Conservation (phyloP, 2,329 filamentous ascomycete species). For the Ambrosiella beaveri region DNA sequence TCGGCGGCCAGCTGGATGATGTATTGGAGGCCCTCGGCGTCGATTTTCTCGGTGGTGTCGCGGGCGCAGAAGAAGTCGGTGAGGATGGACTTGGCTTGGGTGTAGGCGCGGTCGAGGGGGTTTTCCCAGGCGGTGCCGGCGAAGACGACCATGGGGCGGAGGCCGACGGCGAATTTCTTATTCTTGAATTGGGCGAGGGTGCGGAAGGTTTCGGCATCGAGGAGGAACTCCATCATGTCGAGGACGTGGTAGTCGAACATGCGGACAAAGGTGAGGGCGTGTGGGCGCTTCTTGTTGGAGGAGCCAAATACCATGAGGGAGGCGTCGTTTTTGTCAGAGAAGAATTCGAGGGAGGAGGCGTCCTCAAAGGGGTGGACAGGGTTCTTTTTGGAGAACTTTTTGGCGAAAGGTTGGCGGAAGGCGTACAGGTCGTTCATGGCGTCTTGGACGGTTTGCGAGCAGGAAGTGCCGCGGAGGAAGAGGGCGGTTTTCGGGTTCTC, state of each 20-base stretch:
- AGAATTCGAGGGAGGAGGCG: constrained; percentile 74
- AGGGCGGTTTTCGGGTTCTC: constrained; percentile 86
- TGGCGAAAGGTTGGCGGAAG: constrained; percentile 66
- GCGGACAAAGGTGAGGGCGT: constrained; percentile 67
- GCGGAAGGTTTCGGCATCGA: constrained; percentile 58
- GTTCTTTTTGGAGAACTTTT: constrained; percentile 97
- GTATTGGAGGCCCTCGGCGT: constrained; percentile 90
- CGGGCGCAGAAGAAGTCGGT: constrained; percentile 84
- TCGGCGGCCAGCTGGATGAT: constrained; percentile 66
- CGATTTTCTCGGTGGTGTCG: constrained; percentile 56
- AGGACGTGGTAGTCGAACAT: constrained; percentile 75
- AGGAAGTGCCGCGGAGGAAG: constrained; percentile 74
- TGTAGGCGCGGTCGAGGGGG: constrained; percentile 62
- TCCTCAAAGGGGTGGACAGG: constrained; percentile 89
- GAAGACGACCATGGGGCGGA: constrained; percentile 86
- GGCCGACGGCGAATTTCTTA: constrained; percentile 57
- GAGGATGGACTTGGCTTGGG: constrained; percentile 71
- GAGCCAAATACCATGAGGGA: constrained; percentile 69
- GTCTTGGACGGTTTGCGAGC: constrained; percentile 66
- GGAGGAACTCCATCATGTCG: constrained; percentile 84
- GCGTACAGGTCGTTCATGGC: constrained; percentile 72
- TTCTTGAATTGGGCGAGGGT: constrained; percentile 60
- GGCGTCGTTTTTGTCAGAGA: constrained; percentile 90
- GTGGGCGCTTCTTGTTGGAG: constrained; percentile 87
- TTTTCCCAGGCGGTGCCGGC: constrained; percentile 76